Evolutionary conservation across 441 rosid species (phyloP), one percentile per base, ranked within the genome.

Genomic region (Omphalea diandra): DNA sequence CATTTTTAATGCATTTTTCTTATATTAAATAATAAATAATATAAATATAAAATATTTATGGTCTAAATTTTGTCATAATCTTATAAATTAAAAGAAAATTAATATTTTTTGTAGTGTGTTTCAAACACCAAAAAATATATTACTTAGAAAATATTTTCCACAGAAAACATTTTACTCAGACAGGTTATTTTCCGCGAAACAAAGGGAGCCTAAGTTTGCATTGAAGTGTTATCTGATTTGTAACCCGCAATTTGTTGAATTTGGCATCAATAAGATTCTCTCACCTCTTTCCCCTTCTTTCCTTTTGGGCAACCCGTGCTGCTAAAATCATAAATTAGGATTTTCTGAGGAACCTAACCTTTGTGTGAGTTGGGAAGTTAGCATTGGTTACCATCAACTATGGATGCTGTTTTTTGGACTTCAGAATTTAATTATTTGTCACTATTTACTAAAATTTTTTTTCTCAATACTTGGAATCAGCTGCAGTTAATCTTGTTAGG

Each of bases 401-500:
- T 43, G 63, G 35, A 18, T 5, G 40, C 62, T 32, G 14, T 38
- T 11, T n/a, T 12, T 47, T 47, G 32, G 35, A 32, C 18, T 43
- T 46, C n/a, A 9, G 36, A 14, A 3, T 54, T 59, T 38, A 24
- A 18, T 43, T 24, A 31, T 20, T 65, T 71, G 70, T 71, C 72
- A 43, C 67, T 73, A 36, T 40, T 66, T 61, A 22, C 77, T 44
- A 73, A 65, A 32, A n/a, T n/a, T 70, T 67, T 61, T 66, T 77
- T 40, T 68, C 69, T 80, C 71, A 54, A 70, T 80, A 95, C 98
- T 76, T 93, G 77, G 99, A 98, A 74, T 98, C 99, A 66, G 94
- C 83, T 74, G 97, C 97, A n/a, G 99, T 95, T 71, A 95, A 95
- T 86, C 93, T 95, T 70, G 92, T 93, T n/a, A 77, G 78, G 10